Evolutionary conservation across 331 rosid genomes (phyloP), one percentile per base, ranked within the genome.

Genomic region (Ulmus americana): DNA sequence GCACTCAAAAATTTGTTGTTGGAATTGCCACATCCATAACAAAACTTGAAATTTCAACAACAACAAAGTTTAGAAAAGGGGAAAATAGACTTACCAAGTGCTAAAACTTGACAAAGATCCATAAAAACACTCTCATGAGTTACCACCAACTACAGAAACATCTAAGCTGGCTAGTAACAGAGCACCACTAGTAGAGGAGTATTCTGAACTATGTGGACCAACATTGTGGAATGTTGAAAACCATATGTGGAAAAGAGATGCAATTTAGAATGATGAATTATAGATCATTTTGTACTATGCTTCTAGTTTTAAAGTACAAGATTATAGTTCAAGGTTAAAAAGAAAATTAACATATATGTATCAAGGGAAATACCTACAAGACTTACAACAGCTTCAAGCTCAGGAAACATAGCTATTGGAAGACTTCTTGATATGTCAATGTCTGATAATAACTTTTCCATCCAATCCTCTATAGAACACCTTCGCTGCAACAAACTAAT

Each of bases 341-440:
- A 44, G 13, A 68, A 73, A 55, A 40, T 8, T n/a, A 60, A 2
- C 22, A 20, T 20, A 67, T 55, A 62, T 64, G 68, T 55, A 44
- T 49, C 59, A 59, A 71, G 70, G 22, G 71, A 63, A 70, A 79
- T 74, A 81, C 88, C 65, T 82, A 92, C 98, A 81, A 41, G 88
- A 82, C 75, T 84, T 72, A 82, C 98, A 71, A 95, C 89, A 72
- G 97, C 97, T 85, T 92, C 98, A 45, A 92, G 94, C 86, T 92
- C 98, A 55, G 89, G 95, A 81, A 89, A 88, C 10, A 77, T 81
- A 47, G 95, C 98, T 47, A 79, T 82, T 10, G 81, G 79, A 39
- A 80, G 89, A 85, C 94, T 92, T 84, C 98, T 84, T 53, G 98
- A 89, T 70, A 89, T 54, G 48, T 82, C 89, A 70, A 92, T 85